Evolutionary conservation across 306 rosid species (phyloP), one percentile per base, ranked within the genome.

Genomic region (Sesbania bispinosa): DNA sequence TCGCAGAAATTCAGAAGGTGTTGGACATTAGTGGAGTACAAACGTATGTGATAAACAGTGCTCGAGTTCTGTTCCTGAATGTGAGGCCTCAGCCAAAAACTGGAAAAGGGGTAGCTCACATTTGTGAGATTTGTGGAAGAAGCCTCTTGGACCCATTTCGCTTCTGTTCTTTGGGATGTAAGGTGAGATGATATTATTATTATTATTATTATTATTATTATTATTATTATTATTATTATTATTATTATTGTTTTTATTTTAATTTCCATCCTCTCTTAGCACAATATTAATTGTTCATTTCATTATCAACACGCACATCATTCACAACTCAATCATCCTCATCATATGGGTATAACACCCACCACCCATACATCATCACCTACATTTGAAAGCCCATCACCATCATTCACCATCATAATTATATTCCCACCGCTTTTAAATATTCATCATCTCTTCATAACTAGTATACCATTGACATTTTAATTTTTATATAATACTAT

Each of bases 51-150:
- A 93, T 93, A 4, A 93, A 93, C 83, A 88, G 98, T 79, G 96
- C 98, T 0, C 69, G 96, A 71, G 98, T 93, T 2, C 5, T 93
- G 85, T 93, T 93, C 76, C 79, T 93, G 80, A 93, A 93, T 32
- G 98, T 88, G 84, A 87, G 98, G 82, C 98, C 98, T 45, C 98
- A 90, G 42, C 97, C 94, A 2, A 93, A 89, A 58, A 78, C 97
- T 55, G 96, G 87, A 14, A 90, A 90, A 81, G 96, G 89, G 29
- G 97, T 87, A 10, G 71, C 92, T 15, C 96, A 93, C 88, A 83
- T 87, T 77, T 93, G 98, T 82, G 90, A 93, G 88, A 88, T 89
- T 78, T 93, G 98, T 64, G 83, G 86, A 39, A 87, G 98, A 82
- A 86, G 87, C 67, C 85, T 93, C 10, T 79, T 93, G 84, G 98